Evolutionary conservation across 1,139 yeast genomes (phyloP), one percentile per base, ranked within the genome.

Genomic region (Candida tropicalis): DNA sequence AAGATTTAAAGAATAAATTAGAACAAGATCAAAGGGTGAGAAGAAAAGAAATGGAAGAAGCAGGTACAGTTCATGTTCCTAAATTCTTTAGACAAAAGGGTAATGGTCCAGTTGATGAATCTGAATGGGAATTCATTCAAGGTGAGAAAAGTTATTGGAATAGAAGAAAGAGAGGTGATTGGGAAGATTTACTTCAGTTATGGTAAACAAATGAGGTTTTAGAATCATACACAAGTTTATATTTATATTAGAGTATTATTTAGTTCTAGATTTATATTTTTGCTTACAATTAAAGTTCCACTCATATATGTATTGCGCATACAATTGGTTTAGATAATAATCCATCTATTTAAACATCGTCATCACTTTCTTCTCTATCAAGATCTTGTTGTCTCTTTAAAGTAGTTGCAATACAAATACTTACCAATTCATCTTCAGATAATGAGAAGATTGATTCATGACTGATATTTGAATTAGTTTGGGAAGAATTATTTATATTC

Each of bases 21-120:
- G 99, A 93, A 60, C 91, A 86, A 57, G 70, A 68, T 33, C 99
- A 93, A 67, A 79, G 99, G 56, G 78, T 68, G 5, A 77, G 96
- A 58, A 79, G 99, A 53, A 80, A 77, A 55, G 74, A 71, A 38
- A 58, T 77, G 43, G 83, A 82, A 48, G 79, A 70, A 22, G 57
- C 63, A 0, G 73, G 71, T 2, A 56, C 61, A 33, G 57, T 53
- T 1, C 80, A 84, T 59, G 60, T 60, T 35, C 95, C 97, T 0
- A 59, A 65, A 22, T 91, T 84, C 58, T 91, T 91, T 66, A 69
- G 67, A 46, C 75, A 75, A 39, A 66, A 62, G 31, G 74, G 76
- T 1, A 68, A 63, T 2, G 60, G 57, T n/a, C 63, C 62, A 7
- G 62, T 71, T 1, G 75, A 70, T 40, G 61, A 67, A 10, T 77